Conservation (phyloP, 2,329 filamentous ascomycete species). For the Fusarium praegraminearum region DNA sequence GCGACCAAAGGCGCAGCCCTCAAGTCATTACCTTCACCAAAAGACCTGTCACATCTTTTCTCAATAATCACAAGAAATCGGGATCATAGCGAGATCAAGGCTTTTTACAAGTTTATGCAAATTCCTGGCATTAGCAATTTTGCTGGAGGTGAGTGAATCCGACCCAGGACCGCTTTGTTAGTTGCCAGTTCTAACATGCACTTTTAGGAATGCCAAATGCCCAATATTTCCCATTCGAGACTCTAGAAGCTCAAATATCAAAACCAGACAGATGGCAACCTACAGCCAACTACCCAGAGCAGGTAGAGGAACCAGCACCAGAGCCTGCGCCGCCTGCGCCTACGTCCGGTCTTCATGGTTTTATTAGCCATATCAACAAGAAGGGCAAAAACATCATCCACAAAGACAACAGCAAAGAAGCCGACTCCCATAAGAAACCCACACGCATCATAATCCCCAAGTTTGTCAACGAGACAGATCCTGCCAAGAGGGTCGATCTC, state of each 20-base stretch:
- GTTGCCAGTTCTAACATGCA: constrained; percentile 19
- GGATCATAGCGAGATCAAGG: constrained; percentile 75
- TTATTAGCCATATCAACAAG: not conserved
- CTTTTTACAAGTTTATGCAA: constrained; percentile 86
- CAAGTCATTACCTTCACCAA: constrained; percentile 58
- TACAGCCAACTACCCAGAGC: constrained; percentile 69
- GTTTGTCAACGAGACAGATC: constrained; percentile 67
- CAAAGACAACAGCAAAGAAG: constrained; percentile 11
- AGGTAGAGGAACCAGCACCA: constrained; percentile 35
- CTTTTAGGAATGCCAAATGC: constrained; percentile 79
- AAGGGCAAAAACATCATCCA: not conserved
- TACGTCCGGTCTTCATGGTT: not conserved
- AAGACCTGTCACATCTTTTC: constrained; percentile 83
- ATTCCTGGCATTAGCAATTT: constrained; percentile 73
- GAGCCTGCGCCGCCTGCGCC: not conserved
- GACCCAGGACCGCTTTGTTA: not conserved
- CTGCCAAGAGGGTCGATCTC: constrained; percentile 80
- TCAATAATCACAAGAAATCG: constrained; percentile 76
- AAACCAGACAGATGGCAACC: constrained; percentile 80
- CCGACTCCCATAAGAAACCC: constrained; percentile 55
- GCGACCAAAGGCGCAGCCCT: constrained; percentile 18
- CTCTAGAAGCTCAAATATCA: constrained; percentile 84
- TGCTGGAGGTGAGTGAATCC: constrained; percentile 66
- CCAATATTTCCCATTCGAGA: constrained; percentile 89
- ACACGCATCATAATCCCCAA: constrained; percentile 79